Percentiles rank a stretch among this genome's conserved stretches.
Conservation (phyloP, 495 filamentous ascomycete genomes). For the Margaritispora aquatica region DNA sequence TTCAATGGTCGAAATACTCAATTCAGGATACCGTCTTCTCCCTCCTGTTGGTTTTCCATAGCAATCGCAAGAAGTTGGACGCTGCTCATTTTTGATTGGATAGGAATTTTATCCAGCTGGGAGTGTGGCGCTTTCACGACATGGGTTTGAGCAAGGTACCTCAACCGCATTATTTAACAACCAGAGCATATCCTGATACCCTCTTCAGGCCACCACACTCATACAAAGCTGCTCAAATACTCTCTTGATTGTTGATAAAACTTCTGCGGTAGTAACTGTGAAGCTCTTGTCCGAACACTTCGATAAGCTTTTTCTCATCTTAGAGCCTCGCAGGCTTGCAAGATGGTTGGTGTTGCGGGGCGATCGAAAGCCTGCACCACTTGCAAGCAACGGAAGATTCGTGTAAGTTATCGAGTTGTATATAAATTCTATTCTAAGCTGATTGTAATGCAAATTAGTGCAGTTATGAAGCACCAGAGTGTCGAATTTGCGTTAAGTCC, state of each 20-base stretch:
- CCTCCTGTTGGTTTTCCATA: too few species aligned
- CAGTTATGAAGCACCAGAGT: slow-evolving; percentile 30
- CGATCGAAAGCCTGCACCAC: slow-evolving; percentile 42
- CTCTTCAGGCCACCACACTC: not conserved
- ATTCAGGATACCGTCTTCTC: too few species aligned
- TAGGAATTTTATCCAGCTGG: not conserved
- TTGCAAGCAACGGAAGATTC: slow-evolving; percentile 36
- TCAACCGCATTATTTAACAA: not conserved
- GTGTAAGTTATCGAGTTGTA: slow-evolving; percentile 21
- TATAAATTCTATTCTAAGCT: not conserved
- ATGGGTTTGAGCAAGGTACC: not conserved
- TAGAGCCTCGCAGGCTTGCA: too few species aligned
- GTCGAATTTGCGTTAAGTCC: slow-evolving; percentile 31
- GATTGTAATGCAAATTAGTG: slow-evolving; percentile 24
- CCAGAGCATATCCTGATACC: not conserved
- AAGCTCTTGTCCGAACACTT: not conserved
- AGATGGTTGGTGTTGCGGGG: slow-evolving; percentile 41
- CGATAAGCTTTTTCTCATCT: too few species aligned
- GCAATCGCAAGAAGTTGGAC: not conserved
- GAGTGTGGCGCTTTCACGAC: not conserved
- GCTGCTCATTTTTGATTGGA: not conserved
- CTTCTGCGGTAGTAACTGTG: too few species aligned
- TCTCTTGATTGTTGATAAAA: not conserved
- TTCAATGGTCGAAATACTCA: too few species aligned
- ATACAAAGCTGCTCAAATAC: not conserved